Evolutionary conservation across 345 rosid genomes (phyloP).

Genomic region (Dovyalis caffra): DNA sequence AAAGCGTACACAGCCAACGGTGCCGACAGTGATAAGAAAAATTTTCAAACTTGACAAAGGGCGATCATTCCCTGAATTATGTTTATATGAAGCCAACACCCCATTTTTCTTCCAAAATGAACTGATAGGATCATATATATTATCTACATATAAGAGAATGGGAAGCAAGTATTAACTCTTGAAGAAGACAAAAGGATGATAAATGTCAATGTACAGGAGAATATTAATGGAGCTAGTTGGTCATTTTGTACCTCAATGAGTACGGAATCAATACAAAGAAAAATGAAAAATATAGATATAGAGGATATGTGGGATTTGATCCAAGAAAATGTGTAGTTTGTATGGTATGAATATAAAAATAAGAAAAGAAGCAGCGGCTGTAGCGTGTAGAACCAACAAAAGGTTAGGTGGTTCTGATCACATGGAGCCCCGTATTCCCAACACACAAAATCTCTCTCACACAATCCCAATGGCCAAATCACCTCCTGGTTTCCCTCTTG

Average conservation of each 20-base stretch:
- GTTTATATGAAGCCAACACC: too few species aligned
- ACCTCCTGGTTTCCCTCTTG: slow-evolving; percentile 29
- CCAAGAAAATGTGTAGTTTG: not conserved
- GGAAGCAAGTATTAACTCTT: not conserved
- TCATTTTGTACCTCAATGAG: not conserved
- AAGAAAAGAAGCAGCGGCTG: not conserved
- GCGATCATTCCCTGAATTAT: too few species aligned
- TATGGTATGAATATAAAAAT: not conserved
- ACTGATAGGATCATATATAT: not conserved
- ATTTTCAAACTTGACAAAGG: too few species aligned
- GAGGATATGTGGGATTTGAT: not conserved
- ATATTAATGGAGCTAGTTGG: not conserved
- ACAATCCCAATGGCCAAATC: slow-evolving; percentile 6
- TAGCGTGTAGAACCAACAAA: slow-evolving; percentile 19
- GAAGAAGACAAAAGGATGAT: not conserved
- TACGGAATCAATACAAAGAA: not conserved
- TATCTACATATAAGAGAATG: not conserved
- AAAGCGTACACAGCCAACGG: not conserved
- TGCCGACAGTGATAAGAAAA: too few species aligned
- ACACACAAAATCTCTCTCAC: slow-evolving; percentile 19
- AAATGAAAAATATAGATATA: not conserved
- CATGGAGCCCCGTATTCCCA: slow-evolving; percentile 32
- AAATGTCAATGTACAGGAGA: too few species aligned
- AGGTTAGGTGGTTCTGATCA: slow-evolving; percentile 25
- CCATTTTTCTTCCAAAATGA: too few species aligned